phyloP scores from a whole-genome alignment of 176 grass and related monocot genomes.

The Dactylis glomerata region DNA sequence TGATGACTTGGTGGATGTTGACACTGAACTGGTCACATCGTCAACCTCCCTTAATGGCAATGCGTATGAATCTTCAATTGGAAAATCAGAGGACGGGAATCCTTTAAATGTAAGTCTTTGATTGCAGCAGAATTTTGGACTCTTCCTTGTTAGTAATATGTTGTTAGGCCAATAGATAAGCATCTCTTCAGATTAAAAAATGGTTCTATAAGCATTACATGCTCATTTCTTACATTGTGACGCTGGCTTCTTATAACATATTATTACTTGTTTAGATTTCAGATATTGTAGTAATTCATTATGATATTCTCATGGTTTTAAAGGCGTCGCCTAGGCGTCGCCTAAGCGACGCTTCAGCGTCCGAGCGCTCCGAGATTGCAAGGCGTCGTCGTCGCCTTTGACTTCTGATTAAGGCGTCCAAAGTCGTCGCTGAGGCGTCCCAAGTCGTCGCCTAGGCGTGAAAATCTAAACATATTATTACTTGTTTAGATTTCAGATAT shows the following conservation, averaged over 20 bases:
- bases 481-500: background rate
- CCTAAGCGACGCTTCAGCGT: too few relatives aligned
- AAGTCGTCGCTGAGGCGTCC: too few relatives aligned
- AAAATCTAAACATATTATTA: background rate
- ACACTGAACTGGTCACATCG: constrained; percentile 15
- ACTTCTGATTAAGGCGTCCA: too few relatives aligned
- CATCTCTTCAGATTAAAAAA: background rate
- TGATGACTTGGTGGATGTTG: constrained; percentile 39
- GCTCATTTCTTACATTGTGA: background rate
- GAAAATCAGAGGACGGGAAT: constrained; percentile 22
- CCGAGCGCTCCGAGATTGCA: too few relatives aligned
- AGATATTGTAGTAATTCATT: too few relatives aligned
- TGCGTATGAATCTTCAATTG: constrained; percentile 23
- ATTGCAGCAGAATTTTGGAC: background rate
- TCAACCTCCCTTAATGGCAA: background rate
- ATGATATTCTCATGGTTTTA: too few relatives aligned
- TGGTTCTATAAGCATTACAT: background rate
- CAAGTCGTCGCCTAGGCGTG: too few relatives aligned
- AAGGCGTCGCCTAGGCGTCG: too few relatives aligned
- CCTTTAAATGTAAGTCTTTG: constrained; percentile 42
- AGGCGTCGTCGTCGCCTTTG: too few relatives aligned
- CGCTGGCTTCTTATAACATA: background rate
- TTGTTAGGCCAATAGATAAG: background rate
- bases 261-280: constrained; percentile 1
- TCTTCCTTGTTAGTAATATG: background rate